Base-by-base conservation (phyloP, 164 flowering plant species). In the Stephania yunnanensis region DNA sequence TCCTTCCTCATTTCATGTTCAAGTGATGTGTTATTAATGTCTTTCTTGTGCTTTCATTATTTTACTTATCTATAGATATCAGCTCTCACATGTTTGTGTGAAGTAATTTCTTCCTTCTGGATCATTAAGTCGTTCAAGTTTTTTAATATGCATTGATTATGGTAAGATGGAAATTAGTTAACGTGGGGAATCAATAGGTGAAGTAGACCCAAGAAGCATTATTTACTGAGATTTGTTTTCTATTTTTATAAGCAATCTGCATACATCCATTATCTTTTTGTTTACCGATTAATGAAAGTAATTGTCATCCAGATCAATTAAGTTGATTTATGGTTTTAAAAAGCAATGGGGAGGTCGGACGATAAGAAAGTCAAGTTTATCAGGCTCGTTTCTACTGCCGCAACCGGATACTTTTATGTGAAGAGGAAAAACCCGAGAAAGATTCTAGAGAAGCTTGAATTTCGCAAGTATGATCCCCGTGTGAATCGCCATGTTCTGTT, bases 381-480 rank as follows among this genome's bases (percentile, higher is more conserved):
- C 75, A 87, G 92, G 80, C 91, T 95, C 15, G 97, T 95, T 19
- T 95, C 96, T 2, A 88, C 98, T 55, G 98, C 98, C 66, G 99
- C 97, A 58, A 95, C 98, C 36, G 97, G 98, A 7, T 95, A 92
- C 81, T 91, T 91, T 84, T 90, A 93, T 74, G 99, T 93, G 71
- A 91, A 87, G 82, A 87, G 83, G 85, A 95, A 95, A 87, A 91
- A 87, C 76, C 84, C 91, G 78, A 48, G 88, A 79, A 87, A 85
- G 78, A 74, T 87, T 6, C 73, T 85, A 3, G 90, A 91, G 78
- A 95, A 93, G 85, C 96, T 95, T n/a, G 99, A 93, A 82, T 93
- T 95, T 69, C 85, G 97, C 0, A 95, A 93, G 78, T 95, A 83
- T 65, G 98, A 95, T 58, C 99, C 98, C 70, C 86, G 97, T 22